These are phyloP conservation scores for Tephrocybe sp. DNA, from an alignment of 768 basidiomycete genomes.

Conservation along the genomic window DNA sequence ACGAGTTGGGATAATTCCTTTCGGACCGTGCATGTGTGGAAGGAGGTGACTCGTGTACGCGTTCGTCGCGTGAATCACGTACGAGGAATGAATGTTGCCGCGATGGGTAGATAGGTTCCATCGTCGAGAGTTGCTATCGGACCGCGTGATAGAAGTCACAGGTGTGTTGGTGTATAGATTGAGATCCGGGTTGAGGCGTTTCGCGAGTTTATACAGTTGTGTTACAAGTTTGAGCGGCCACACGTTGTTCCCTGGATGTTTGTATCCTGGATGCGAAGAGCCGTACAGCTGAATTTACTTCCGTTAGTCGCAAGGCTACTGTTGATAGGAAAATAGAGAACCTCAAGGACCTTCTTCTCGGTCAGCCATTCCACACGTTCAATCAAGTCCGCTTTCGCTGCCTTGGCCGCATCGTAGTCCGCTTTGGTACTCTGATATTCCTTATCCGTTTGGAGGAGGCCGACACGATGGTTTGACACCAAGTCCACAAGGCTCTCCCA, in stretches of 20 bases:
- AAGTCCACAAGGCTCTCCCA: constrained; percentile 59
- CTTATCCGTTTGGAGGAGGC: constrained; percentile 45
- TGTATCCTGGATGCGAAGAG: constrained; percentile 50
- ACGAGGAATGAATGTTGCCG: constrained; percentile 58
- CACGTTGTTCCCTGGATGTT: constrained; percentile 59
- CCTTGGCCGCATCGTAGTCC: constrained; percentile 54
- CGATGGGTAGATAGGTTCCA: constrained; percentile 67
- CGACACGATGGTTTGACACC: constrained; percentile 55
- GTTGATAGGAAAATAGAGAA: constrained; percentile 23
- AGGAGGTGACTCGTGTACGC: constrained; percentile 78
- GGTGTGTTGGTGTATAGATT: constrained; percentile 74
- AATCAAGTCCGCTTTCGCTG: constrained; percentile 49
- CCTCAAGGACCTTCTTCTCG: constrained; percentile 46
- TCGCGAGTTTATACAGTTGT: constrained; percentile 50
- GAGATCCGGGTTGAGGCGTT: constrained; percentile 34
- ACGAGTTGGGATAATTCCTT: constrained; percentile 66
- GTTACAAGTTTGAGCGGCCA: constrained; percentile 86
- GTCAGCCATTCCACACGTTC: constrained; percentile 44
- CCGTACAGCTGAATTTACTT: constrained; percentile 35
- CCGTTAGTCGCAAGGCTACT: background rate
- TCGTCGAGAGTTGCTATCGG: constrained; percentile 23
- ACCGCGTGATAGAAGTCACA: constrained; percentile 44
- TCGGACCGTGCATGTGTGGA: constrained; percentile 57
- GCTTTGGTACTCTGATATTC: constrained; percentile 36
- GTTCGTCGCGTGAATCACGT: constrained; percentile 86